Evolutionary conservation across 1,284 basidiomycete species (phyloP).

Genomic region (Amylostereum chailletii): DNA sequence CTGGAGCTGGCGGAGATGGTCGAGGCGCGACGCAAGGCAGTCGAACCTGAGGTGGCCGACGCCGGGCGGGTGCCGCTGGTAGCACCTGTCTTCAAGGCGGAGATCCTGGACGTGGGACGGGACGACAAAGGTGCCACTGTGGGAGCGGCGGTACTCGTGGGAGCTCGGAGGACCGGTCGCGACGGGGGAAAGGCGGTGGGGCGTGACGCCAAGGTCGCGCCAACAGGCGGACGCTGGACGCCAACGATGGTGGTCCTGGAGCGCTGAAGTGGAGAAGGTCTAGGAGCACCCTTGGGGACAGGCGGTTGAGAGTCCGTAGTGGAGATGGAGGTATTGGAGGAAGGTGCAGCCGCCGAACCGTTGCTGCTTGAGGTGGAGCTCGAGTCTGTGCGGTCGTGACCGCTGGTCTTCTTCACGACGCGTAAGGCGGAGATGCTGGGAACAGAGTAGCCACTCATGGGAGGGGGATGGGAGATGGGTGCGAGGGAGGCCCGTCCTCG

Average conservation of each 20-base stretch:
- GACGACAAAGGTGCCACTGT: too few species aligned
- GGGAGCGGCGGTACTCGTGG: too few species aligned
- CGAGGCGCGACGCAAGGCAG: too few species aligned
- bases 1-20: too few species aligned
- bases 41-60: too few species aligned
- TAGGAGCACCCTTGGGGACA: not conserved
- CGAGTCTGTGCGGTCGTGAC: slow-evolving; percentile 10
- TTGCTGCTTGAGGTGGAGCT: not conserved
- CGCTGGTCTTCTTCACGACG: slow-evolving; percentile 33
- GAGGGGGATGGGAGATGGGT: slow-evolving; percentile 17
- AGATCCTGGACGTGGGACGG: too few species aligned
- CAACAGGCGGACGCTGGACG: slow-evolving; percentile 15
- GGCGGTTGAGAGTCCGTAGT: not conserved
- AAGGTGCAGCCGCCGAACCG: not conserved
- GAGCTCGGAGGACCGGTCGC: too few species aligned
- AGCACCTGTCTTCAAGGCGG: too few species aligned
- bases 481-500: slow-evolving; percentile 10
- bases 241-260: slow-evolving; percentile 10
- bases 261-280: not conserved
- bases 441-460: not conserved
- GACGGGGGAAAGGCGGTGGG: not conserved
- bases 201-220: not conserved
- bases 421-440: slow-evolving; percentile 30
- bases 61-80: too few species aligned
- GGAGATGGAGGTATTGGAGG: not conserved